Conservation (phyloP, 257 asterid genomes). For the Solanum rostratum region DNA sequence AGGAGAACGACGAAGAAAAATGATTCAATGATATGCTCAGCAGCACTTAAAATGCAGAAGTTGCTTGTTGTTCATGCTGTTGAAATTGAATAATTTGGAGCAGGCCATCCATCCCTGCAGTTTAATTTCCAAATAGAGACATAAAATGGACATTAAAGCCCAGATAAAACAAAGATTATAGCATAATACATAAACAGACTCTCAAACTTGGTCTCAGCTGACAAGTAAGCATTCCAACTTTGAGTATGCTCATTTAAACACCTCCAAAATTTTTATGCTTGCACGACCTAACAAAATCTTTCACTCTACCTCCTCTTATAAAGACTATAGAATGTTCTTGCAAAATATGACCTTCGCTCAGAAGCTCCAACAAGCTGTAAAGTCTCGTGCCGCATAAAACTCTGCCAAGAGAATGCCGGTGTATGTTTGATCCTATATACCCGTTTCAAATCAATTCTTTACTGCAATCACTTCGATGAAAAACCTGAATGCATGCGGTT, state of each 20-base stretch:
- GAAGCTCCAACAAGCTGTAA: too few species aligned
- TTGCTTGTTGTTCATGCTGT: slow-evolving; percentile 71
- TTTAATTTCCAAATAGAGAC: neutral
- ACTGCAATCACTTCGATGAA: too few species aligned
- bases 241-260: neutral
- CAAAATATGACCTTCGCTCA: too few species aligned
- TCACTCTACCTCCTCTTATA: too few species aligned
- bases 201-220: neutral
- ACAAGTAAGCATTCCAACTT: neutral
- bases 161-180: neutral
- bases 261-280: too few species aligned
- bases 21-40: slow-evolving; percentile 58
- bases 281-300: too few species aligned
- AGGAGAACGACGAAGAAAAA: neutral
- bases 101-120: slow-evolving; percentile 55
- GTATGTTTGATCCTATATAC: too few species aligned
- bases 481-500: too few species aligned
- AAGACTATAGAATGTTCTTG: too few species aligned
- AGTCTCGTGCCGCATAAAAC: too few species aligned
- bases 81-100: slow-evolving; percentile 58
- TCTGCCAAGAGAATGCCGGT: too few species aligned
- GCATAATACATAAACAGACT: neutral
- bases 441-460: too few species aligned
- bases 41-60: slow-evolving; percentile 59
- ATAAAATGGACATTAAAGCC: neutral